A percentile compares a stretch with the other conserved stretches of the same genome.
phyloP scores from a whole-genome alignment of 169 alveolate genomes.

The Neospora caninum region DNA sequence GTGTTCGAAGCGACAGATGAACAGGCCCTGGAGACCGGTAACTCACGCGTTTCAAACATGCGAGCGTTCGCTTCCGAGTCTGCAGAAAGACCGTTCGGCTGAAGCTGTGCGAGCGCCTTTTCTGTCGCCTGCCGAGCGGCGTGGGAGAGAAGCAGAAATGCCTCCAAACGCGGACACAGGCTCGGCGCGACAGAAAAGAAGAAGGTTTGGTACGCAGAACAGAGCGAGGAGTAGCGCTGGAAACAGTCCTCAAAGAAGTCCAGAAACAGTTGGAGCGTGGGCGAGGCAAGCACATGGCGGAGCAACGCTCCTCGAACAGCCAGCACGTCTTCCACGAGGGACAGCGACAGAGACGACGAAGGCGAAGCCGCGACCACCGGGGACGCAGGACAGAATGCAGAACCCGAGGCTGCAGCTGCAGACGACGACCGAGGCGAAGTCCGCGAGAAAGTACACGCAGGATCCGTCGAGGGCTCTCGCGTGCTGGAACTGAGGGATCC shows the following conservation, averaged over 20 bases:
- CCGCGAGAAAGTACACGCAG: neutral
- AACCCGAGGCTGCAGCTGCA: neutral
- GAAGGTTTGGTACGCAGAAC: neutral
- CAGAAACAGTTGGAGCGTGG: neutral
- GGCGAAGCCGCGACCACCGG: neutral
- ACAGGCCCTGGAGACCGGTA: neutral
- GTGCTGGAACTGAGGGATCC: neutral
- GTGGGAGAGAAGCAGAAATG: neutral
- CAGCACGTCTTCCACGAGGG: constrained; percentile 1
- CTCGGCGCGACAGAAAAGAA: neutral
- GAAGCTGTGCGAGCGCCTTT: neutral
- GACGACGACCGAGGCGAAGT: neutral
- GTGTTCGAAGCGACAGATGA: neutral
- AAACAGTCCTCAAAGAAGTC: neutral
- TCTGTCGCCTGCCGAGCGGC: neutral
- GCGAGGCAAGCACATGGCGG: neutral
- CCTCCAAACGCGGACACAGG: neutral
- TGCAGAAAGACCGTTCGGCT: neutral
- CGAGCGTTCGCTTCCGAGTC: neutral
- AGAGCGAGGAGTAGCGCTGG: neutral
- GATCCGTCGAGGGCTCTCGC: neutral
- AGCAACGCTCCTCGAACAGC: neutral
- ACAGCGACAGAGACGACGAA: neutral
- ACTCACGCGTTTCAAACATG: neutral
- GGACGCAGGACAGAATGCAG: neutral